Evolutionary conservation across 2,329 filamentous ascomycete species (phyloP), one percentile per base, ranked within the genome.

Genomic region (Penicillium sp.): DNA sequence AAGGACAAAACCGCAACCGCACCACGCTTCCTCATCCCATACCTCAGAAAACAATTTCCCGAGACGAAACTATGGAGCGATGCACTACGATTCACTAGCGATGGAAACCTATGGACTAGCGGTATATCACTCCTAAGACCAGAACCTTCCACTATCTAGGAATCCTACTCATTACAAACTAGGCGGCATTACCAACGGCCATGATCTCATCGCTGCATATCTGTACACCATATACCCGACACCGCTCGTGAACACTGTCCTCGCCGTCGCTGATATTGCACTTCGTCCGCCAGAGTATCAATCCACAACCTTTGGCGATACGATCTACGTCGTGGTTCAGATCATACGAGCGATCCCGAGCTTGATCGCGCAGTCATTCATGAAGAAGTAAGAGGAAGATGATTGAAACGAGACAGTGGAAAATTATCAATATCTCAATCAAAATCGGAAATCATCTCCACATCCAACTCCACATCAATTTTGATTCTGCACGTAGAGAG

Each of bases 201-300:
- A 64, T 13, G 65, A 67, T 38, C 52, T 66, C 10, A 52, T 66
- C n/a, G 52, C 55, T 12, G 45, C 50, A 29, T 67, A 64, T 41
- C 42, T 67, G 15, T 52, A 57, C 1, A 53, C 54, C 4, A 57
- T 57, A 15, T 66, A 61, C 28, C 55, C 63, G 2, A 45, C 49
- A 0, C 45, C 60, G n/a, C 49, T 74, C 5, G 65, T 69, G 6
- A 67, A 74, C 21, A 60, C 63, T 1, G 64, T 74, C 23, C 64
- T 70, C 34, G 54, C 54, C 15, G 62, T 70, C 54, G 70, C 71
- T 6, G 72, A 74, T 47, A 62, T 74, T 1, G 59, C 60, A 2
- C 58, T 62, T 6, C 59, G 69, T 6, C 18, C 47, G 1, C 34
- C 59, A 29, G 53, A 65, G 16, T 74, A 73, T 57, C 53, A 57